phyloP scores from a whole-genome alignment of 129 eudicot genomes.

The Artemisia annua region DNA sequence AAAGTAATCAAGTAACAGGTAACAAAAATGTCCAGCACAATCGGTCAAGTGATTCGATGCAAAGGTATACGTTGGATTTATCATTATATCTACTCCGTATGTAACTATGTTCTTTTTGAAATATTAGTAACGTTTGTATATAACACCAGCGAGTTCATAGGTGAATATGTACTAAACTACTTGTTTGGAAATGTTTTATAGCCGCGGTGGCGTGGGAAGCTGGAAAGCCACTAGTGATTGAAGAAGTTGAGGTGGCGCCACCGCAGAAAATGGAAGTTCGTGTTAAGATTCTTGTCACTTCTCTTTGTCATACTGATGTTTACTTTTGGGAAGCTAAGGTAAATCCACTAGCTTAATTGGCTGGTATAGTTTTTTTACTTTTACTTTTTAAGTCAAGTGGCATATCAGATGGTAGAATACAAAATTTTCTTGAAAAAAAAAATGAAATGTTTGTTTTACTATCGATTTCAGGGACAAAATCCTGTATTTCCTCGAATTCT shows the following conservation, averaged over 20 bases:
- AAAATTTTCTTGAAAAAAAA: no score
- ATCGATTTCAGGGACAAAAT: conserved; percentile 51
- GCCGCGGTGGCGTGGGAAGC: conserved; percentile 94
- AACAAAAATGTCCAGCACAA: conserved; percentile 33
- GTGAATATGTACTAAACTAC: not conserved
- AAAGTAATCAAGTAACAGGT: conserved; percentile 10
- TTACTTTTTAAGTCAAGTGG: no score
- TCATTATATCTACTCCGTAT: not conserved
- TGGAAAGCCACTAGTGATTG: conserved; percentile 77
- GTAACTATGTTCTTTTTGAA: not conserved
- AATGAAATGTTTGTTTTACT: not conserved
- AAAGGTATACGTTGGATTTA: conserved; percentile 37
- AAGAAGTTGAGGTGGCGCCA: conserved; percentile 87
- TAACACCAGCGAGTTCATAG: not conserved
- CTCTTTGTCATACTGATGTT: conserved; percentile 76
- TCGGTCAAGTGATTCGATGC: conserved; percentile 59
- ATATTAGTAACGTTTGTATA: no score
- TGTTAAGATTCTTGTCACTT: conserved; percentile 70
- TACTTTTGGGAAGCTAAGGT: conserved; percentile 97
- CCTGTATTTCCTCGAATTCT: no score
- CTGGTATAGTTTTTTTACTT: no score
- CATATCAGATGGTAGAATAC: no score
- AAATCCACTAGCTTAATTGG: not conserved
- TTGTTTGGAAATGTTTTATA: conserved; percentile 13
- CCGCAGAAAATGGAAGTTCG: conserved; percentile 83